Evolutionary conservation across 352 stramenopile genomes (phyloP).

Genomic region (Phytophthora hibernalis): DNA sequence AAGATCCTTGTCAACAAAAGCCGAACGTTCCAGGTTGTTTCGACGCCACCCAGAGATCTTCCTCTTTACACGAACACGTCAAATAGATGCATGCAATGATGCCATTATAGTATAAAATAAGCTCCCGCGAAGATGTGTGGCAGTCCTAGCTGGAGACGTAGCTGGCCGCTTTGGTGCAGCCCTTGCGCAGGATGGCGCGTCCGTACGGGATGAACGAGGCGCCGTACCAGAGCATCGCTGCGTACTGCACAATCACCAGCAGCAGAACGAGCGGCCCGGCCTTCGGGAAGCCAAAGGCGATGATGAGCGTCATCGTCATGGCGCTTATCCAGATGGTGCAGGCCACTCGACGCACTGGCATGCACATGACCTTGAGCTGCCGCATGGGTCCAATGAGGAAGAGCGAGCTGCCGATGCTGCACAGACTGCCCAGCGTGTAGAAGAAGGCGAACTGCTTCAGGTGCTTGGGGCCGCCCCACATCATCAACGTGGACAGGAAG

Average conservation of each 20-base stretch:
- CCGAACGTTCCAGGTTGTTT: too few species aligned
- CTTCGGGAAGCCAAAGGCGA: constrained; percentile 77
- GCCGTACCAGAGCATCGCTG: constrained; percentile 86
- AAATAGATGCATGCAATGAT: constrained; percentile 19
- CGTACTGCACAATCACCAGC: constrained; percentile 81
- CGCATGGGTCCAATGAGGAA: constrained; percentile 77
- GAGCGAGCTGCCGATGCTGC: constrained; percentile 80
- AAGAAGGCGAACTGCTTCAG: constrained; percentile 90
- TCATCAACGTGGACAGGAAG: constrained; percentile 82
- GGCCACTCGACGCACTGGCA: constrained; percentile 80
- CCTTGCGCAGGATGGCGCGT: constrained; percentile 79
- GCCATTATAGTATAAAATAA: constrained; percentile 36
- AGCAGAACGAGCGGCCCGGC: constrained; percentile 73
- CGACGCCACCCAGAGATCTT: background rate
- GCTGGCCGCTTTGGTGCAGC: constrained; percentile 58
- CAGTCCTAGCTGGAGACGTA: constrained; percentile 54
- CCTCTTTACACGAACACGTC: background rate
- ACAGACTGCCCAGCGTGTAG: constrained; percentile 85
- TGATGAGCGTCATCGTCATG: constrained; percentile 77
- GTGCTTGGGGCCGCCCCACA: constrained; percentile 82
- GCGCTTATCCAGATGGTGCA: constrained; percentile 83
- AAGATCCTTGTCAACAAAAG: too few species aligned
- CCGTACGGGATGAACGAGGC: constrained; percentile 86
- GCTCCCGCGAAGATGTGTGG: background rate
- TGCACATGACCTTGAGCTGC: constrained; percentile 87